phyloP scores from a whole-genome alignment of 2,329 filamentous ascomycete genomes.

The Parafenestella ontariensis region DNA sequence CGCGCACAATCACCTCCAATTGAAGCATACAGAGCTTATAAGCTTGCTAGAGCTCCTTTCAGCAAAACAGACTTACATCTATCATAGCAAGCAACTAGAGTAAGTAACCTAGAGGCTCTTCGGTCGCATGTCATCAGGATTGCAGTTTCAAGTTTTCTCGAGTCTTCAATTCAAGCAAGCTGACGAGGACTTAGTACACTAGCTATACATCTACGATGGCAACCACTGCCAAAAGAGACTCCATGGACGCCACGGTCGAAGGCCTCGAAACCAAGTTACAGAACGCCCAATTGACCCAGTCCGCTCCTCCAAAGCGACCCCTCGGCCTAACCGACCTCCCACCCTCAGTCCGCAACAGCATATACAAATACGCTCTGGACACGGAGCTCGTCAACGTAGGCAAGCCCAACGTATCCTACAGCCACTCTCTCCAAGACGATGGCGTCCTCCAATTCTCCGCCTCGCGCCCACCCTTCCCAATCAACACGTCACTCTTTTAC shows the following conservation, averaged over 20 bases:
- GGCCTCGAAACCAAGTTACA: slow-evolving; percentile 23
- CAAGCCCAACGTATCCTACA: slow-evolving; percentile 40
- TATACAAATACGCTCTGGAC: slow-evolving; percentile 44
- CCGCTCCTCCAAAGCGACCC: slow-evolving; percentile 30
- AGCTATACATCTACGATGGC: slow-evolving; percentile 9
- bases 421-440: slow-evolving; percentile 26
- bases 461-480: slow-evolving; percentile 37
- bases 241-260: slow-evolving; percentile 38
- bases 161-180: background rate
- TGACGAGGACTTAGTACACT: background rate
- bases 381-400: slow-evolving; percentile 43
- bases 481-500: slow-evolving; percentile 34
- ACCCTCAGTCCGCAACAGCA: slow-evolving; percentile 38
- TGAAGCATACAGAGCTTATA: background rate
- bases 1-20: background rate
- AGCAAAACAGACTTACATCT: background rate
- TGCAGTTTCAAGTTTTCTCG: background rate
- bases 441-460: slow-evolving; percentile 34
- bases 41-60: background rate
- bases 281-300: slow-evolving; percentile 13
- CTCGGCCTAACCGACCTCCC: slow-evolving; percentile 35
- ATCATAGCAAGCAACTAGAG: background rate
- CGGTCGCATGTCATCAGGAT: background rate
- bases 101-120: background rate
- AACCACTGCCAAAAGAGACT: slow-evolving; percentile 33